Evolutionary conservation across 306 rosid genomes (phyloP), one percentile per base, ranked within the genome.

Genomic region (Acmispon strigosus): DNA sequence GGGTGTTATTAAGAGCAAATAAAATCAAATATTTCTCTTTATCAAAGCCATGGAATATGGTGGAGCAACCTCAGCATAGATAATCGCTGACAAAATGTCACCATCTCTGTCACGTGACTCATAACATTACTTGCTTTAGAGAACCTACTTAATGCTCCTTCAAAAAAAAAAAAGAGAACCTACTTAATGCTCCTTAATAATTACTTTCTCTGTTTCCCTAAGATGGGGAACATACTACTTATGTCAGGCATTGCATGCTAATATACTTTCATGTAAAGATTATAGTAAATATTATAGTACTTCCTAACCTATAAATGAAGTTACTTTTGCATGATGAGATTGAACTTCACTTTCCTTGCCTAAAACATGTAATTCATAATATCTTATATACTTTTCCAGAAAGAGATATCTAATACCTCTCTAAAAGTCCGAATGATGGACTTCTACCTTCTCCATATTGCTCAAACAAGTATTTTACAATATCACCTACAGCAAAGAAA

Each of bases 401-500:
- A 27, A 32, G 42, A 68, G 47, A 65, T 16, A 55, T 65, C 73
- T 45, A 51, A 54, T 82, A 90, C 98, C 98, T 92, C 80, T 82
- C 98, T 84, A 90, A 64, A 72, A 92, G 89, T 20, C 96, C 91
- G 0, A 27, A 57, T 8, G 98, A 88, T 62, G 92, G 92, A 66
- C 70, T 75, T 84, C 82, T 90, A 13, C 96, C 98, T 68, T 81
- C 74, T 51, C 96, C 92, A 76, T 85, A 90, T 80, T 49, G 91
- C 82, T 88, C 66, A 55, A 88, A 90, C 57, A 92, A 86, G 85
- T 92, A 92, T 62, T 81, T 86, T 56, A 92, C 98, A 63, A 92
- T 92, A 75, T 92, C 96, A 54, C 96, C 98, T 92, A 61, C 68
- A 76, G 36, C 51, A 79, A 80, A 70, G 32, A 71, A 76, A 77